Evolutionary conservation across 768 basidiomycete species (phyloP).

Genomic region (Myochromella boudieri): DNA sequence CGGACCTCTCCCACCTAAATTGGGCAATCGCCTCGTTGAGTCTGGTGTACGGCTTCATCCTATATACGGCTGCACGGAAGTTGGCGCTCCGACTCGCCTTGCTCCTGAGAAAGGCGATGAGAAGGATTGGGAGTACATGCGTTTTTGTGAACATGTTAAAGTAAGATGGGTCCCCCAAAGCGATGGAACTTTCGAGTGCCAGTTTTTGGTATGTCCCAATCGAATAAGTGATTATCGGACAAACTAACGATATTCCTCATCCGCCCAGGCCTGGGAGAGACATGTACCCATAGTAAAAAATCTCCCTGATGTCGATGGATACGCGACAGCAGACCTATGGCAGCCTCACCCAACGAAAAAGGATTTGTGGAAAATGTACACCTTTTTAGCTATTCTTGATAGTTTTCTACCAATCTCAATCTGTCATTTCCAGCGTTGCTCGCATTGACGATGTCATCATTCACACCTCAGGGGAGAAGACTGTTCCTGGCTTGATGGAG

Average conservation of each 20-base stretch:
- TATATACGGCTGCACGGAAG: slow-evolving; percentile 30
- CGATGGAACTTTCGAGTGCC: slow-evolving; percentile 37
- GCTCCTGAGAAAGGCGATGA: slow-evolving; percentile 15
- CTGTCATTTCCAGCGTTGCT: slow-evolving; percentile 27
- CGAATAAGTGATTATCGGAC: no score
- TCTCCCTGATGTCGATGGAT: slow-evolving; percentile 30
- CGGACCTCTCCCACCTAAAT: slow-evolving; percentile 27
- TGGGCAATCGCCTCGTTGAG: slow-evolving; percentile 26
- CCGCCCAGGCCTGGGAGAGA: slow-evolving; percentile 24
- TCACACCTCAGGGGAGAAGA: slow-evolving; percentile 35
- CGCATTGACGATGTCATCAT: slow-evolving; percentile 40
- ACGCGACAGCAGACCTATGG: slow-evolving; percentile 36
- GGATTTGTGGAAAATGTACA: slow-evolving; percentile 33
- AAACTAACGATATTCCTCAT: no score
- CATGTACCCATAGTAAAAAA: slow-evolving; percentile 30
- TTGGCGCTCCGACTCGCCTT: slow-evolving; percentile 16
- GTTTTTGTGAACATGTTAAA: slow-evolving; percentile 20
- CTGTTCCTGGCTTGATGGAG: slow-evolving; percentile 35
- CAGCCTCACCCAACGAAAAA: slow-evolving; percentile 34
- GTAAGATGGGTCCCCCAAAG: slow-evolving; percentile 33
- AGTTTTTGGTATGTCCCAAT: slow-evolving; percentile 32
- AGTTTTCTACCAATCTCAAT: background rate
- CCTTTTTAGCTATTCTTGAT: background rate
- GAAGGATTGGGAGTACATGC: slow-evolving; percentile 31
- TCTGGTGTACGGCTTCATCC: slow-evolving; percentile 26